These are phyloP conservation scores for Fomitopsis betulina DNA, from an alignment of 1,284 basidiomycete species.

Conservation along the genomic window DNA sequence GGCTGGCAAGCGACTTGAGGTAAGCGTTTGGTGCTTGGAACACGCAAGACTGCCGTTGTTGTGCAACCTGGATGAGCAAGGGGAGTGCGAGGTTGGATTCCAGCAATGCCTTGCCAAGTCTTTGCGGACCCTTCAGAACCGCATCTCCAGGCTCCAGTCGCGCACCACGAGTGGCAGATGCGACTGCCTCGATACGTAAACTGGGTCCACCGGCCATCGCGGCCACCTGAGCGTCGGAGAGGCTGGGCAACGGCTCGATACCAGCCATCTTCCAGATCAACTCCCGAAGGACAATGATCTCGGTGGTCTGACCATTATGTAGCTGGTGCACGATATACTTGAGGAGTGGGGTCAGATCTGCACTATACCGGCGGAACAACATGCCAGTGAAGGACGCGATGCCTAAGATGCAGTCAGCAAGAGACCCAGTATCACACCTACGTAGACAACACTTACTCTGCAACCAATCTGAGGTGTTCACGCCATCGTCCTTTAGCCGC, in stretches of 20 bases:
- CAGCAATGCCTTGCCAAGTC: constrained; percentile 69
- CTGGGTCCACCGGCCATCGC: constrained; percentile 90
- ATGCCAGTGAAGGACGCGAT: constrained; percentile 92
- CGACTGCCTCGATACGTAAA: constrained; percentile 83
- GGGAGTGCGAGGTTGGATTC: constrained; percentile 74
- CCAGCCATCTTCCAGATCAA: constrained; percentile 95
- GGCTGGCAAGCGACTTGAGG: constrained; percentile 79
- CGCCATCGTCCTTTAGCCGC: constrained; percentile 89
- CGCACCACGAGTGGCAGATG: constrained; percentile 67
- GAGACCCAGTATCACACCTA: neutral
- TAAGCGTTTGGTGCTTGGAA: constrained; percentile 68
- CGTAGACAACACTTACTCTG: constrained; percentile 62
- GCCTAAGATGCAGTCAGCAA: constrained; percentile 40
- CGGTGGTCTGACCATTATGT: constrained; percentile 78
- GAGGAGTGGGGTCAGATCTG: constrained; percentile 82
- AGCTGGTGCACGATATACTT: constrained; percentile 93
- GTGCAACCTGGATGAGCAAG: constrained; percentile 83
- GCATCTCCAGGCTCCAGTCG: constrained; percentile 61
- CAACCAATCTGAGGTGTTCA: constrained; percentile 90
- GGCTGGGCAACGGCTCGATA: constrained; percentile 84
- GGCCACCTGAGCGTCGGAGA: constrained; percentile 84
- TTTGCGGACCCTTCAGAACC: constrained; percentile 54
- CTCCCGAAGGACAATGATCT: constrained; percentile 89
- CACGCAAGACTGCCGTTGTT: constrained; percentile 80
- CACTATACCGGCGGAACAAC: constrained; percentile 83